phyloP scores from a whole-genome alignment of 768 basidiomycete genomes.

The Tylopilus rubrobrunneus region DNA sequence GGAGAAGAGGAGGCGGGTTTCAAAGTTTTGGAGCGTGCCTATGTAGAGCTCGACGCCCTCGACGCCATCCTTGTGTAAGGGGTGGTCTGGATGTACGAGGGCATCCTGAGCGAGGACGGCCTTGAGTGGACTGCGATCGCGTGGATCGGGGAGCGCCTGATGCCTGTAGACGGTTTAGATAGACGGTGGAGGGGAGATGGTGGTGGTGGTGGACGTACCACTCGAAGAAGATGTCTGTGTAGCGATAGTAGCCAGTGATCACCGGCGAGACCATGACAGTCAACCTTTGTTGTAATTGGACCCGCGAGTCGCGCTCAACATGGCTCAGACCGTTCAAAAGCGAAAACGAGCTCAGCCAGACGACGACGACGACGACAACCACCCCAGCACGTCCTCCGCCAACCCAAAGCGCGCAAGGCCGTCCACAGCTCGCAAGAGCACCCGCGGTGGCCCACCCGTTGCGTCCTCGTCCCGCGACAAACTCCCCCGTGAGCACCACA shows the following conservation, averaged over 20 bases:
- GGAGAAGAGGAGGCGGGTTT: conserved; percentile 77
- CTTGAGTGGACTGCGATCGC: conserved; percentile 60
- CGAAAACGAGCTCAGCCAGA: conserved; percentile 31
- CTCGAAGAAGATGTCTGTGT: conserved; percentile 82
- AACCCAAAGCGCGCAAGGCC: conserved; percentile 44
- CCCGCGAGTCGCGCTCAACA: conserved; percentile 20
- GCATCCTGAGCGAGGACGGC: conserved; percentile 70
- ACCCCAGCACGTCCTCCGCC: conserved; percentile 34
- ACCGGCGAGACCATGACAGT: conserved; percentile 36
- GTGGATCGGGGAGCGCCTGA: conserved; percentile 50
- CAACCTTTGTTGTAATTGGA: too few relatives aligned
- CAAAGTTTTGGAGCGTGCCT: conserved; percentile 72
- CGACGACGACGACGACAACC: conserved; percentile 41
- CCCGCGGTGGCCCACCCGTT: conserved; percentile 50
- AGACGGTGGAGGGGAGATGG: neutral
- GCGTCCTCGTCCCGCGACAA: conserved; percentile 29
- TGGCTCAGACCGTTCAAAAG: conserved; percentile 71
- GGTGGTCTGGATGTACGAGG: conserved; percentile 67
- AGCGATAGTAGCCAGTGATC: conserved; percentile 74
- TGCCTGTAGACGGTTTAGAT: conserved; percentile 40
- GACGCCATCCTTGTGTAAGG: conserved; percentile 58
- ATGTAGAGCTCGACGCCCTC: conserved; percentile 70
- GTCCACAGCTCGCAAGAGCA: conserved; percentile 81
- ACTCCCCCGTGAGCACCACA: conserved; percentile 22
- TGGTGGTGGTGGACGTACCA: conserved; percentile 43